Evolutionary conservation across 2,329 filamentous ascomycete genomes (phyloP), one percentile per base, ranked within the genome.

Genomic region (Drechslerella coelobrocha): DNA sequence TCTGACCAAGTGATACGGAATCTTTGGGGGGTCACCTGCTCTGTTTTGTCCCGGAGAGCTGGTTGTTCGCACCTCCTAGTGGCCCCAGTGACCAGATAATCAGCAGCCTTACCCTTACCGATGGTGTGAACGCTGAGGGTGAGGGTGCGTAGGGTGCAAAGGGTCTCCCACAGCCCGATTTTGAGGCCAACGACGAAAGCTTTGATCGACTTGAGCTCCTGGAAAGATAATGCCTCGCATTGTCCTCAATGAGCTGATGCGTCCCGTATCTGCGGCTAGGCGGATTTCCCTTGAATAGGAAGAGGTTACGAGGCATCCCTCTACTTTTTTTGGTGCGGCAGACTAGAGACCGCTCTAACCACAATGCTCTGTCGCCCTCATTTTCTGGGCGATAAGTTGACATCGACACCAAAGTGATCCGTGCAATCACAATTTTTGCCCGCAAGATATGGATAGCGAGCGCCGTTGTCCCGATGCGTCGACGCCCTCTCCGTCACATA

Each of bases 381-480:
- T 10, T 23, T 50, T 56, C 17, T 39, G 34, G 19, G 37, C 29
- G 27, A 47, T 19, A 24, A 45, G 26, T 50, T 27, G 21, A 23
- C 41, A 45, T 47, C 21, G 41, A 37, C 26, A 34, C 41, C 19
- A 21, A 69, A 34, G 39, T 71, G 59, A 71, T 71, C 66, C 52
- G 53, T 71, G 59, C 59, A 21, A 34, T 39, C 52, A 53, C 51
- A 24, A 17, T 21, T 14, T 23, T 66, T 27, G 19, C 24, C 24
- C 12, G 10, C 19, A 7, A 6, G n/a, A 3, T 14, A 50, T 19
- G 39, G 39, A 34, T 43, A 55, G 48, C 47, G 65, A 62, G 21
- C 48, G 39, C 48, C 47, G 66, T 63, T 60, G 17, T 63, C 66
- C 66, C 39, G 37, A 63, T 71, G 50, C 66, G 66, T 71, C 66